Evolutionary conservation across 208 protist genomes (phyloP), one percentile per base, ranked within the genome.

Genomic region (Crithidia thermophila): DNA sequence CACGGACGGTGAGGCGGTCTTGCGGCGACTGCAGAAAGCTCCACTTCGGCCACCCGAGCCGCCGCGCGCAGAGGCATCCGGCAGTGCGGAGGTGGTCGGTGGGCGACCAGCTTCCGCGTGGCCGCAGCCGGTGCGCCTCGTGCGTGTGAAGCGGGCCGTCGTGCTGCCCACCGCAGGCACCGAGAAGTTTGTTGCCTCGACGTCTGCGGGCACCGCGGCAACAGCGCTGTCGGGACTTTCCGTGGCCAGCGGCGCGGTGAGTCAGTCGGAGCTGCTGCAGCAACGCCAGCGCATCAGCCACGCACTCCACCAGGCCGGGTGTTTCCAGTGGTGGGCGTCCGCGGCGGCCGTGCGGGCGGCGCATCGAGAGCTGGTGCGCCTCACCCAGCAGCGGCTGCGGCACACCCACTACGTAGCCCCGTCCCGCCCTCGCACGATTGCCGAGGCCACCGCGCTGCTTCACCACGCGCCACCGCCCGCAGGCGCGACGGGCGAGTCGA

Each of bases 131-230:
- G 37, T 81, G 18, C 81, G 81, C 9, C 52, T 87, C 33, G 21
- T 93, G 28, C 87, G 90, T 21, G 59, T 95, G 18, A 84, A 87
- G 62, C 82, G 87, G 25, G 76, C 69, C 9, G 72, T 77, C 1
- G 82, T 91, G 45, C 71, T 94, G 20, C 77, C 82, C 39, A 91
- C 89, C 6, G 73, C 74, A 3, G 85, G 83, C 21, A 84, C 85
- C 0, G 77, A 83, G 25, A 42, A 49, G 65, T 88, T 67, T 30
- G 2, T 71, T 0, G 4, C 37, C 34, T 16, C 43, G 3, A 3
- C 60, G 3, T 8, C 53, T 11, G 16, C 64, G 18, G n/a, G n/a
- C n/a, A n/a, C n/a, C n/a, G n/a, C n/a, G n/a, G n/a, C n/a, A n/a
- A n/a, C n/a, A n/a, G 55, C 50, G 18, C 67, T 50, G 57, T 58